These are phyloP conservation scores for Dryas drummondii DNA, from an alignment of 306 rosid species.

Conservation along the genomic window DNA sequence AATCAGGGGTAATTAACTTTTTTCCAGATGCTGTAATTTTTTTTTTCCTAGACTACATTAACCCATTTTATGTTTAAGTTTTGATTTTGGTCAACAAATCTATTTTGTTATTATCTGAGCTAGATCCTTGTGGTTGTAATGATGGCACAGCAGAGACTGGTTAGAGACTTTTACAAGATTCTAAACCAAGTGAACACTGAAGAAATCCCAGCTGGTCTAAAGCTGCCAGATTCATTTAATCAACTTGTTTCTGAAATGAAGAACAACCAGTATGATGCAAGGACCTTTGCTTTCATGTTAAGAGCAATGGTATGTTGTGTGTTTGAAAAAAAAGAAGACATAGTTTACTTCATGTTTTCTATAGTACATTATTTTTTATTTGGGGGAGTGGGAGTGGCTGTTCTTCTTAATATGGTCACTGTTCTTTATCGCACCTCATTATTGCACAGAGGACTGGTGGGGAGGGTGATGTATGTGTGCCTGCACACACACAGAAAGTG, in stretches of 20 bases:
- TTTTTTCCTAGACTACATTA: background rate
- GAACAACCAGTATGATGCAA: conserved; percentile 77
- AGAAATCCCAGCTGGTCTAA: conserved; percentile 76
- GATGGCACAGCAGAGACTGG: conserved; percentile 68
- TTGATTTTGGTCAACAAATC: conserved; percentile 8
- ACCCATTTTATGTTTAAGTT: background rate
- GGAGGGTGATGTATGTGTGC: background rate
- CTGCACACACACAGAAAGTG: background rate
- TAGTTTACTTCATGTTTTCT: background rate
- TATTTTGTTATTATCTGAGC: conserved; percentile 22
- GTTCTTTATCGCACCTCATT: background rate
- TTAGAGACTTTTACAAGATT: conserved; percentile 79
- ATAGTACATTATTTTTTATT: conserved; percentile 17
- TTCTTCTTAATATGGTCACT: background rate
- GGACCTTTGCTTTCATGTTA: conserved; percentile 74
- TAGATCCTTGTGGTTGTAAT: conserved; percentile 32
- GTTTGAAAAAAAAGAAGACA: conserved; percentile 7
- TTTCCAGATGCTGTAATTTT: conserved; percentile 11
- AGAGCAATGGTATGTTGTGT: conserved; percentile 78
- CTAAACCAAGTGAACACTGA: conserved; percentile 83
- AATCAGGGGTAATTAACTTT: conserved; percentile 78
- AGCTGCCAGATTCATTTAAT: conserved; percentile 79
- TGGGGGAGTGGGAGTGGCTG: conserved; percentile 2
- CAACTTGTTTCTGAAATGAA: conserved; percentile 86
- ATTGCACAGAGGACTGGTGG: background rate